Percentiles rank a stretch among this genome's conserved stretches.
These are phyloP conservation scores for Centrapalus pauciflorus DNA, from an alignment of 129 eudicot genomes.

Conservation along the genomic window DNA sequence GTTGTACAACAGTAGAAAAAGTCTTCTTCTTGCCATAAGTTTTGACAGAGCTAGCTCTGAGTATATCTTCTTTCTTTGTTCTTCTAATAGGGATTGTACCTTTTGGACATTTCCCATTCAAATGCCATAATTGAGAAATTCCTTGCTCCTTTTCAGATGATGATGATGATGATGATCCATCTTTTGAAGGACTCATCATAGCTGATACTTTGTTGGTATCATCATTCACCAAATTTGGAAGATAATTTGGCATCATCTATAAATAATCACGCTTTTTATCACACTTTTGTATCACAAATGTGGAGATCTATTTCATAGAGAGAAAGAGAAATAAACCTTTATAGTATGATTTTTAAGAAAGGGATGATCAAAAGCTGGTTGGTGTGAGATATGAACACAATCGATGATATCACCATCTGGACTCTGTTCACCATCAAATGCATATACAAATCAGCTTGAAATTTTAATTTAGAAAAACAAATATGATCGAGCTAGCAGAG, in stretches of 20 bases:
- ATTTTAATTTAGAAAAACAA: not conserved
- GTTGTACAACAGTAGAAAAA: constrained; percentile 30
- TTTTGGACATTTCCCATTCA: constrained; percentile 54
- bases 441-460: not conserved
- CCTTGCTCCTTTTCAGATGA: not conserved
- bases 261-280: not conserved
- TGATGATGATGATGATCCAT: constrained; percentile 14
- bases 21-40: constrained; percentile 59
- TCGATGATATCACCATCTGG: constrained; percentile 85
- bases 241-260: constrained; percentile 70
- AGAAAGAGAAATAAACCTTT: constrained; percentile 37
- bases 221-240: constrained; percentile 58
- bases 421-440: constrained; percentile 38
- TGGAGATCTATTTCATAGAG: not conserved
- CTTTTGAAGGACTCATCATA: constrained; percentile 6
- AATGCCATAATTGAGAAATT: constrained; percentile 67
- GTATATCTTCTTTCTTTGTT: constrained; percentile 64
- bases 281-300: not conserved
- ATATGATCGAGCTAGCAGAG: not conserved
- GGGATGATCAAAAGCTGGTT: constrained; percentile 90
- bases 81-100: constrained; percentile 79
- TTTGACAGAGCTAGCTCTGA: constrained; percentile 70
- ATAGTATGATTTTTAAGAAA: constrained; percentile 64
- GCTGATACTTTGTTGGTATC: constrained; percentile 35
- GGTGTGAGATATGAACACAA: constrained; percentile 62